A percentile compares a stretch with the other conserved stretches of the same genome.
These are phyloP conservation scores for Cystobasidium tubakii DNA, from an alignment of 768 basidiomycete species.

Conservation along the genomic window DNA sequence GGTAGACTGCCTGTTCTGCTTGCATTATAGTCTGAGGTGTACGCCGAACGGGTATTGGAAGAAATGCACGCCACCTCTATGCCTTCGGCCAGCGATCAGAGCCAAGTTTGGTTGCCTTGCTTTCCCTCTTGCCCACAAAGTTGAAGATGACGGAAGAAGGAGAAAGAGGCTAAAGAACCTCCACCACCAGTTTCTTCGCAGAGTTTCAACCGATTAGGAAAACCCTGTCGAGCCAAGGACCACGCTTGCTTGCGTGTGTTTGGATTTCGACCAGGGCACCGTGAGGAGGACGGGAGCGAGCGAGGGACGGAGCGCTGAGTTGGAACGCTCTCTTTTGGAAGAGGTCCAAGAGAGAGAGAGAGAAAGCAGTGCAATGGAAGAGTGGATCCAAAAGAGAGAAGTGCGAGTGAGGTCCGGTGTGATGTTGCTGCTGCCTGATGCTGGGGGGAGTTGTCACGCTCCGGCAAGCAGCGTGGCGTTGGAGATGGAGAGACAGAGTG, in stretches of 20 bases:
- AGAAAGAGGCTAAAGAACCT: too few species aligned
- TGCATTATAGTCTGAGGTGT: not conserved
- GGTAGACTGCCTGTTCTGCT: not conserved
- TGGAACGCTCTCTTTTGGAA: not conserved
- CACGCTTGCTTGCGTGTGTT: not conserved
- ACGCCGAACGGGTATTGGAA: too few species aligned
- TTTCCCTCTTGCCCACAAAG: not conserved
- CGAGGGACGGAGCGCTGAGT: not conserved
- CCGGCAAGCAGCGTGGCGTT: not conserved
- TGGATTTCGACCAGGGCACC: constrained; percentile 2
- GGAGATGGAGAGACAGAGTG: not conserved
- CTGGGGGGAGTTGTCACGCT: too few species aligned
- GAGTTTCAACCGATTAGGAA: too few species aligned
- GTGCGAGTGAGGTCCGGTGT: too few species aligned
- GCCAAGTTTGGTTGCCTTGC: not conserved
- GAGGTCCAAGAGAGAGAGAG: not conserved
- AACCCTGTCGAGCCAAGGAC: too few species aligned
- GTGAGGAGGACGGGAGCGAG: not conserved
- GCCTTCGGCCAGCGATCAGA: not conserved
- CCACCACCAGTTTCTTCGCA: too few species aligned
- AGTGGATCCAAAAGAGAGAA: too few species aligned
- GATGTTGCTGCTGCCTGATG: too few species aligned
- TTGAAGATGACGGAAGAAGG: too few species aligned
- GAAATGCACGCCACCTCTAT: not conserved
- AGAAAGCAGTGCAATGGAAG: not conserved